These are phyloP conservation scores for Daldinia vernicosa DNA, from an alignment of 495 filamentous ascomycete species.

Conservation along the genomic window DNA sequence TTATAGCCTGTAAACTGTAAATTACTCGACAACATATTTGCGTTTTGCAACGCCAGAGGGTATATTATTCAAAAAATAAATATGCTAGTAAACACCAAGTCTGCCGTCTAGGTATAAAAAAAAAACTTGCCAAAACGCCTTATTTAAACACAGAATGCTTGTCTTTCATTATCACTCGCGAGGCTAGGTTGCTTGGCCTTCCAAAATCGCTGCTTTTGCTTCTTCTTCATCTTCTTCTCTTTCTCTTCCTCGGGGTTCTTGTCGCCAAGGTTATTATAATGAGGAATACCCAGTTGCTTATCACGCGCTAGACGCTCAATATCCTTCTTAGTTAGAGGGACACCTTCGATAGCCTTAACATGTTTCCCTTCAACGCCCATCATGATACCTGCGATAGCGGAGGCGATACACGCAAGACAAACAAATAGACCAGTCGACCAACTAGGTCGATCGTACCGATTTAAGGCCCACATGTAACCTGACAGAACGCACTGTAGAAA, in stretches of 20 bases:
- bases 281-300: conserved; percentile 58
- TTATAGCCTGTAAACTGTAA: not conserved
- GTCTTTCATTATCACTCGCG: conserved; percentile 26
- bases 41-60: not conserved
- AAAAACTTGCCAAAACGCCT: conserved; percentile 24
- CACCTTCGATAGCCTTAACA: conserved; percentile 73
- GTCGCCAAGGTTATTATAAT: conserved; percentile 65
- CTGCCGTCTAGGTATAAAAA: conserved; percentile 30
- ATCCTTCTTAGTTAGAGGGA: conserved; percentile 59
- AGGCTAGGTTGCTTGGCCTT: conserved; percentile 29
- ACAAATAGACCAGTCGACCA: conserved; percentile 82
- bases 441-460: conserved; percentile 72
- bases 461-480: conserved; percentile 82
- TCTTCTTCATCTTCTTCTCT: conserved; percentile 43
- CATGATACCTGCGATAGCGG: conserved; percentile 73
- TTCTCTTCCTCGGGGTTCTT: conserved; percentile 57
- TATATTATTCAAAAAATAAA: not conserved
- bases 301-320: conserved; percentile 55
- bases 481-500: conserved; percentile 75
- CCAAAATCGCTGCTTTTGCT: conserved; percentile 34
- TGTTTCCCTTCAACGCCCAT: conserved; percentile 70
- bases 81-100: conserved; percentile 14
- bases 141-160: conserved; percentile 28
- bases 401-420: conserved; percentile 71
- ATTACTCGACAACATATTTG: not conserved